phyloP scores from a whole-genome alignment of 192 early-diverging fungal species.

The Funneliformis geosporum region DNA sequence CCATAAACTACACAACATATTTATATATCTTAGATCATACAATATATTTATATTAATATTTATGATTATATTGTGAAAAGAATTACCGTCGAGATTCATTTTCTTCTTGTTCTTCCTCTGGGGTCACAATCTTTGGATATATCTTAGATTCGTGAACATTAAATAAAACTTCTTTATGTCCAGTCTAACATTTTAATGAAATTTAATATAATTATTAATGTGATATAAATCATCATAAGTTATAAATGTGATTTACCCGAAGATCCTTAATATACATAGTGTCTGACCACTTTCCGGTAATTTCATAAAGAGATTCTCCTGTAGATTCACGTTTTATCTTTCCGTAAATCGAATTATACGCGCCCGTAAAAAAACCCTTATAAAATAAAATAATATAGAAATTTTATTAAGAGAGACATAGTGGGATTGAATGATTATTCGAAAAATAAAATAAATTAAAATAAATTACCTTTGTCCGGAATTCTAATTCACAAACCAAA shows the following conservation, averaged over 20 bases:
- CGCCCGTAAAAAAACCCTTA: conserved; percentile 73
- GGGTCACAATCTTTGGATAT: conserved; percentile 68
- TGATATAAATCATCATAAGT: too few species aligned
- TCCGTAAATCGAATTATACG: conserved; percentile 79
- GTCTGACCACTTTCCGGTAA: conserved; percentile 89
- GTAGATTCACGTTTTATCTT: conserved; percentile 79
- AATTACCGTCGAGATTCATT: conserved; percentile 78
- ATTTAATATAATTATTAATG: background rate
- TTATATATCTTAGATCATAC: conserved; percentile 1
- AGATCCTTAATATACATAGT: conserved; percentile 60
- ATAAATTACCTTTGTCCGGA: conserved; percentile 76
- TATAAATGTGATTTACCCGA: conserved; percentile 19
- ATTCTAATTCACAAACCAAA: conserved; percentile 82
- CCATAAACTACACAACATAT: conserved; percentile 58
- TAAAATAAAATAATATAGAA: conserved; percentile 19
- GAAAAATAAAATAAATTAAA: conserved; percentile 28
- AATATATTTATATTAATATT: background rate
- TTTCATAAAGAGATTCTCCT: conserved; percentile 75
- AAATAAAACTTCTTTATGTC: conserved; percentile 65
- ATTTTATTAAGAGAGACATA: background rate
- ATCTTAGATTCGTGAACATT: conserved; percentile 68
- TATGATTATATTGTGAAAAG: background rate
- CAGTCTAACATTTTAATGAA: conserved; percentile 26
- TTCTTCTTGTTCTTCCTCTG: conserved; percentile 69
- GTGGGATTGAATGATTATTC: background rate